Conservation (phyloP, 768 basidiomycete genomes). For the Amanita brunnescens region DNA sequence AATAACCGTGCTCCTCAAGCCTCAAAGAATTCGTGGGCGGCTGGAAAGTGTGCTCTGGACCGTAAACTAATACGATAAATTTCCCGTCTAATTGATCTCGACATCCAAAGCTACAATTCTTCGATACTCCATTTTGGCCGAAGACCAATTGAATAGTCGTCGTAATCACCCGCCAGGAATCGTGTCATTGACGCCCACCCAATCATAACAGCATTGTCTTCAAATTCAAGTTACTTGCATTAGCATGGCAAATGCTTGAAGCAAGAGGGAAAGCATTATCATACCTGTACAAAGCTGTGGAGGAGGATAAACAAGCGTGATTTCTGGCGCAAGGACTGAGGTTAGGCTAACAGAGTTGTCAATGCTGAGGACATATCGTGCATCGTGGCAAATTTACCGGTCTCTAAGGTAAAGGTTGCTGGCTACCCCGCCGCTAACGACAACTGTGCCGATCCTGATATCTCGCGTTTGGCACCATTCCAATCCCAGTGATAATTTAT, state of each 20-base stretch:
- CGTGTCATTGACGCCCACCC: slow-evolving; percentile 86
- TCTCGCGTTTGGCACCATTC: slow-evolving; percentile 32
- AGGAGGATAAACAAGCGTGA: slow-evolving; percentile 61
- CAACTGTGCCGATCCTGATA: slow-evolving; percentile 47
- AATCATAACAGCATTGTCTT: slow-evolving; percentile 97
- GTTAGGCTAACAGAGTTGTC: slow-evolving; percentile 19
- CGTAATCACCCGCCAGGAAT: slow-evolving; percentile 53
- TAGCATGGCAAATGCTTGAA: neutral
- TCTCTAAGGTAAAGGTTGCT: slow-evolving; percentile 67
- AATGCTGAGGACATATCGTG: neutral
- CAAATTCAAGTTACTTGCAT: neutral
- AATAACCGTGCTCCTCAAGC: too few species aligned
- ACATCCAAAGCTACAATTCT: too few species aligned
- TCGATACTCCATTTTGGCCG: slow-evolving; percentile 77
- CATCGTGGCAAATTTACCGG: slow-evolving; percentile 33
- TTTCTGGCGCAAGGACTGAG: slow-evolving; percentile 22
- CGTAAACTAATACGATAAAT: too few species aligned
- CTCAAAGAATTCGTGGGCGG: too few species aligned
- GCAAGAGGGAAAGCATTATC: slow-evolving; percentile 6
- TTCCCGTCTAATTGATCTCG: too few species aligned
- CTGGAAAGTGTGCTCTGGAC: too few species aligned
- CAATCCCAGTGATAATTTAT: slow-evolving; percentile 57
- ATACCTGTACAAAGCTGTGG: slow-evolving; percentile 73
- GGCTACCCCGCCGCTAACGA: slow-evolving; percentile 91
- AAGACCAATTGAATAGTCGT: slow-evolving; percentile 52